These are phyloP conservation scores for Thyridium curvatum DNA, from an alignment of 2,329 filamentous ascomycete genomes.

Conservation along the genomic window DNA sequence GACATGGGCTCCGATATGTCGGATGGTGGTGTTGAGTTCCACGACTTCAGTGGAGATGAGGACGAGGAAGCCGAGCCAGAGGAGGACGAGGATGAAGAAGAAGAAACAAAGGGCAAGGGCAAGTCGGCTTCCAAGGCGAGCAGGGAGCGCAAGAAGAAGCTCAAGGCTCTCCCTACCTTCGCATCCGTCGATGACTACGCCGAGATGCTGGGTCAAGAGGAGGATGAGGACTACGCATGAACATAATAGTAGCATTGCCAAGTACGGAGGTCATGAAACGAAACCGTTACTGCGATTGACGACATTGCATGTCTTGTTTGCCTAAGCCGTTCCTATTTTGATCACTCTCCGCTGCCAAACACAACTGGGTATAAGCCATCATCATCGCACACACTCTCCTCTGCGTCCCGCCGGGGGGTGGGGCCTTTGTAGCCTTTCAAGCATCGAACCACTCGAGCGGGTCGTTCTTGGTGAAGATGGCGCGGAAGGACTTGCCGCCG, in stretches of 20 bases:
- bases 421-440: too few relatives aligned
- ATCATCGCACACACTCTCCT: neutral
- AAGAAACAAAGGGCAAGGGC: slow-evolving; percentile 23
- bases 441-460: slow-evolving; percentile 49
- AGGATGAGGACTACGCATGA: slow-evolving; percentile 33
- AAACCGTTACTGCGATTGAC: too few relatives aligned
- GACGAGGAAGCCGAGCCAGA: slow-evolving; percentile 30
- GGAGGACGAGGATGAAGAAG: slow-evolving; percentile 27
- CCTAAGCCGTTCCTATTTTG: neutral
- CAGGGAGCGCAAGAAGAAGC: slow-evolving; percentile 68
- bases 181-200: slow-evolving; percentile 93
- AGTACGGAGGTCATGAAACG: too few relatives aligned
- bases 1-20: slow-evolving; percentile 25
- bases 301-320: neutral
- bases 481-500: slow-evolving; percentile 36
- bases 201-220: slow-evolving; percentile 69
- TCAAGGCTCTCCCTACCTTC: slow-evolving; percentile 88
- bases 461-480: slow-evolving; percentile 40
- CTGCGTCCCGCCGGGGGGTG: neutral
- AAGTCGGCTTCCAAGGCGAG: slow-evolving; percentile 25
- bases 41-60: slow-evolving; percentile 32
- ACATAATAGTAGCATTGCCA: neutral
- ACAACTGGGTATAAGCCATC: neutral
- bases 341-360: neutral
- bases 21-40: slow-evolving; percentile 25